Evolutionary conservation across 2,329 filamentous ascomycete genomes (phyloP), one percentile per base, ranked within the genome.

Genomic region (Hymenoscyphus infarciens): DNA sequence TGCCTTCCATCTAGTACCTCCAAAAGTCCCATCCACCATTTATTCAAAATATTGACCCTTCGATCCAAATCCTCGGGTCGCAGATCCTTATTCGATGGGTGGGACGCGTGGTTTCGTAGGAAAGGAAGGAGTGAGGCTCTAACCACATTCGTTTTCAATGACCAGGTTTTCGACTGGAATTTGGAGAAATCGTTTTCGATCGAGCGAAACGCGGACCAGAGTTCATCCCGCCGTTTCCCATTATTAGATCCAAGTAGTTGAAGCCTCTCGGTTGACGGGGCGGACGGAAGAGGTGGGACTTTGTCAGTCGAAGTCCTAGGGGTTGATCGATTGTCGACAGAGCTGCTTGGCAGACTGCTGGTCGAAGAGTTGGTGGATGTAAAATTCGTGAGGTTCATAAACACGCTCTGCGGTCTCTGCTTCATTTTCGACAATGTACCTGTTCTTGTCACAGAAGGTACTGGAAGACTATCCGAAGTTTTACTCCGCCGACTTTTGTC

Each of bases 11-110:
- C 84, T 27, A 91, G 80, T 74, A 90, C 83, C 66, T 90, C 87
- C 49, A 91, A 74, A 56, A 91, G 75, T 1, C 84, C 87, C 45
- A 82, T 86, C 88, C 88, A 91, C 88, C 88, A 91, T 71, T 88
- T 89, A 72, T 90, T 89, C 61, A 91, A 77, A 58, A 90, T 87
- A 61, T 83, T 86, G 2, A 85, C 79, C 56, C 88, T 81, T 35
- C 87, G 80, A 70, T 91, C 88, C 42, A 91, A 76, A 72, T 91
- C 88, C 76, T 91, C 88, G 0, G 87, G 82, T 33, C 86, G 78
- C 27, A 91, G 76, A 38, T 75, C 79, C 66, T 80, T 80, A 66
- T 82, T 85, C 6, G 86, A 88, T 4, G 82, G 76, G 68, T 88
- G 85, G 8, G 80, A 72, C 39, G 81, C 79, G 72, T 88, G 83